Evolutionary conservation across 2,329 filamentous ascomycete genomes (phyloP).

Genomic region (Knufia petricola): DNA sequence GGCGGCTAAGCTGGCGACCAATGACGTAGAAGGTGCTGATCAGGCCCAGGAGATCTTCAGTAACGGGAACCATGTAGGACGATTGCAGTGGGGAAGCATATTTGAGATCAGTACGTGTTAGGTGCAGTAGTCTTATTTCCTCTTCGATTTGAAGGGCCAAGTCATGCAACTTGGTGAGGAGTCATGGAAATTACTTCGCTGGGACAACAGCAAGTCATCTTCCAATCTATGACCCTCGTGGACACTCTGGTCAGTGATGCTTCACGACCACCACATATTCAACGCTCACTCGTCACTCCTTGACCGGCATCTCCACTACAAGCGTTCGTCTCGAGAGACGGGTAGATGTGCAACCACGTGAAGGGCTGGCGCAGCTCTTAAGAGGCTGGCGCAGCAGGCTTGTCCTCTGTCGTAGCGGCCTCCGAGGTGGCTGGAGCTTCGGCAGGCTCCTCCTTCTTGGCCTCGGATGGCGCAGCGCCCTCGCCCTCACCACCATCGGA

Average conservation of each 20-base stretch:
- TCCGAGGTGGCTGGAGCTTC: constrained; percentile 36
- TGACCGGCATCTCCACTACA: neutral
- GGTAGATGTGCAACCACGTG: too few species aligned
- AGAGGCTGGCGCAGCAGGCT: constrained; percentile 24
- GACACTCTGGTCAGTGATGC: neutral
- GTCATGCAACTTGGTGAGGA: constrained; percentile 20
- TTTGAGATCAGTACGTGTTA: constrained; percentile 1
- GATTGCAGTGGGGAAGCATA: neutral
- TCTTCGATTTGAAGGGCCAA: neutral
- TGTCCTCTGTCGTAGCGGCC: constrained; percentile 32
- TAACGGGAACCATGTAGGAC: neutral
- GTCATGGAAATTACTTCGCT: neutral
- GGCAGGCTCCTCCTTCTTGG: constrained; percentile 43
- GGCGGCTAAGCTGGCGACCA: too few species aligned
- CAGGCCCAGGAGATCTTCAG: neutral
- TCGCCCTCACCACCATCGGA: constrained; percentile 78
- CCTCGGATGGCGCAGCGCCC: constrained; percentile 52
- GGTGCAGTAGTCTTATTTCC: constrained; percentile 1
- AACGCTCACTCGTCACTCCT: neutral
- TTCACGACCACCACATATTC: neutral
- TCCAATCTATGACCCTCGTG: constrained; percentile 8
- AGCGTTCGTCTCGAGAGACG: constrained; percentile 13
- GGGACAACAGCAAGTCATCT: neutral
- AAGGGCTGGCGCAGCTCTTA: constrained; percentile 13
- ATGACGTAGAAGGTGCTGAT: too few species aligned